phyloP scores from a whole-genome alignment of 139 green algal genomes.

The Desmodesmus armatus region DNA sequence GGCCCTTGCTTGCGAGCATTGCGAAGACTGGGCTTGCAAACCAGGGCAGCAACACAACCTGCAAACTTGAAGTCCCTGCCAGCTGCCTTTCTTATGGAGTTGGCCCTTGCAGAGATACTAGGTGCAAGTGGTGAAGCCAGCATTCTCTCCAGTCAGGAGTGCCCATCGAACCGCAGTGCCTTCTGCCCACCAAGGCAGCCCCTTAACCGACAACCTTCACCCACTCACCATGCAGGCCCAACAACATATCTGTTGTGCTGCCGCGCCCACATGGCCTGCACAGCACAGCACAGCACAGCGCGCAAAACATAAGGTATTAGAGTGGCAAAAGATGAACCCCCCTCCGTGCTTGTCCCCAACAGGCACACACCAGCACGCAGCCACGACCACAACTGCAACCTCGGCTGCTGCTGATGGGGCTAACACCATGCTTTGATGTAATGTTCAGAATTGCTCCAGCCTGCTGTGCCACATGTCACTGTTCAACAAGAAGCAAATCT shows the following conservation, averaged over 20 bases:
- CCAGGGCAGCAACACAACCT: not conserved
- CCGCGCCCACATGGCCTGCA: slow-evolving; percentile 64
- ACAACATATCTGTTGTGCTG: slow-evolving; percentile 59
- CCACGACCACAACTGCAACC: not conserved
- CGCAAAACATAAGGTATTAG: not conserved
- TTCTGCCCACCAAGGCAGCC: not conserved
- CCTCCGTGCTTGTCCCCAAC: not conserved
- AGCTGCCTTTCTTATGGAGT: not conserved
- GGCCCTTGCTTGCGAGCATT: too few species aligned
- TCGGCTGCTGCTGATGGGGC: too few species aligned
- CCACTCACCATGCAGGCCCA: slow-evolving; percentile 62
- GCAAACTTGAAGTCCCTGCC: not conserved
- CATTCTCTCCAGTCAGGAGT: not conserved
- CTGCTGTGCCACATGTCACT: not conserved
- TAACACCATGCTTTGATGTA: too few species aligned
- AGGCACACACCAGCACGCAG: not conserved
- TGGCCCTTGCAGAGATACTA: not conserved
- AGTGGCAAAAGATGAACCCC: not conserved
- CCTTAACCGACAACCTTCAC: not conserved
- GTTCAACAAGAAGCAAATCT: too few species aligned
- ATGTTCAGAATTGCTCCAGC: too few species aligned
- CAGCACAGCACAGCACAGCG: not conserved
- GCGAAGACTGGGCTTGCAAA: too few species aligned
- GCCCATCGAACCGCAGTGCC: not conserved
- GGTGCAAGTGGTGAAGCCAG: not conserved